Base-by-base conservation (phyloP, 2,329 filamentous ascomycete genomes). In the Penicillium expansum region DNA sequence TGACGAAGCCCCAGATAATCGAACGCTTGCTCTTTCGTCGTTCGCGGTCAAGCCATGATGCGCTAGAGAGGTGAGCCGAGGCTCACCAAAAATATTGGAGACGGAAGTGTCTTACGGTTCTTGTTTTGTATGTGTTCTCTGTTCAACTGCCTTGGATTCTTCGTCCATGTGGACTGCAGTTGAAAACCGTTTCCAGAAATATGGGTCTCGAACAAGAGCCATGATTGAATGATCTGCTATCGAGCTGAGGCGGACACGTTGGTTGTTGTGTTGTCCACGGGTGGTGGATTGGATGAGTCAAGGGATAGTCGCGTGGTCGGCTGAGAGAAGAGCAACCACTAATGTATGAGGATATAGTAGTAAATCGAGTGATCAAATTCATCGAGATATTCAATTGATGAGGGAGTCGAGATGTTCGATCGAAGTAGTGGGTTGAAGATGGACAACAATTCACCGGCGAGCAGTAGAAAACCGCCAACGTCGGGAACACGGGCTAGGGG, bases 121-220 rank as follows among this genome's bases (percentile, higher is more conserved):
- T 16, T 59, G 42, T 11, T 54, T 51, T 5, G 29, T 30, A 16
- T 45, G 51, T 27, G 37, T n/a, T 24, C 52, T 32, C 4, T 43
- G 48, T n/a, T 57, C 48, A n/a, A 48, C 42, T 10, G 63, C 60
- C 43, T 69, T 71, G 4, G 69, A 68, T 61, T 80, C 77, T 64
- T 84, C 83, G 61, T 85, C 81, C 50, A 77, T 70, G 66, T 84
- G 83, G 1, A 84, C 81, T 37, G 83, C 83, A 49, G 76, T 70
- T 57, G 80, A 83, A 74, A 86, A 86, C 64, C 83, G 80, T 55
- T 79, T 78, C 83, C 83, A 86, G 73, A 86, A 86, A 48, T 76
- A 77, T 24, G 83, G 83, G 65, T 86, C 83, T 60, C 78, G 79
- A 56, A 82, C 76, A 44, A 76, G 74, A n/a, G 77, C 76, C 80